Base-by-base conservation (phyloP, 768 basidiomycete genomes). In the Lepiota subincarnata region DNA sequence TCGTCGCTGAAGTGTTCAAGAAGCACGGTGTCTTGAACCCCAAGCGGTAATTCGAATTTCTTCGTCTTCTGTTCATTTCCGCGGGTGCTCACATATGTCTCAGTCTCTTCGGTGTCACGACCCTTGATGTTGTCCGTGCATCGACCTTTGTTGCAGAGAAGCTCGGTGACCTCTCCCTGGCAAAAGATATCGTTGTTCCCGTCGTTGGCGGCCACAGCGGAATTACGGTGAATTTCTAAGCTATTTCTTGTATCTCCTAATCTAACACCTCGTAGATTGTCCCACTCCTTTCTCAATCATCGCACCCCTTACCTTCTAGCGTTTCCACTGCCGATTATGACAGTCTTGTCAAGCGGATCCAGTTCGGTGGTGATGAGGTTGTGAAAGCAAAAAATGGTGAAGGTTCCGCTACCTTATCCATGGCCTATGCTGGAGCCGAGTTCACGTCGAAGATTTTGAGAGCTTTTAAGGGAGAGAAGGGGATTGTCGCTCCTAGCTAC, bases 41-140 rank as follows among this genome's bases (percentile, higher is more conserved):
- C 58, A 97, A 89, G 78, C 82, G 83, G 95, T 93, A 67, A 37
- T 18, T 36, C 37, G 26, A 20, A 37, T 8, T 41, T 41, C 16
- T 16, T 36, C 38, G 22, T n/a, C 18, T 22, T 59, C 14, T 43
- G 31, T 40, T 42, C 16, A 50, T 40, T 18, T n/a, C 26, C 24
- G 19, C 48, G 22, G 19, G 16, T 37, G 2, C 45, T 26, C 47
- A 44, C 34, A 22, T 42, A 47, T 36, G 16, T 40, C 18, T 8
- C 49, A 97, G 96, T 59, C 69, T 99, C 56, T 98, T 98, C 67
- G 96, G 97, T 80, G 94, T 98, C 48, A 98, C 96, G 47, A 98
- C 97, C 37, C 80, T 98, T 57, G 97, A 99, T 67, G 94, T 96
- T 59, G 91, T 98, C 66, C 94, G 97, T 62, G 85, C 97, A n/a